A percentile compares a stretch with the other conserved stretches of the same genome.
Evolutionary conservation across 2,329 filamentous ascomycete species (phyloP).

Genomic region (Cylindrodendrum hubeiense): DNA sequence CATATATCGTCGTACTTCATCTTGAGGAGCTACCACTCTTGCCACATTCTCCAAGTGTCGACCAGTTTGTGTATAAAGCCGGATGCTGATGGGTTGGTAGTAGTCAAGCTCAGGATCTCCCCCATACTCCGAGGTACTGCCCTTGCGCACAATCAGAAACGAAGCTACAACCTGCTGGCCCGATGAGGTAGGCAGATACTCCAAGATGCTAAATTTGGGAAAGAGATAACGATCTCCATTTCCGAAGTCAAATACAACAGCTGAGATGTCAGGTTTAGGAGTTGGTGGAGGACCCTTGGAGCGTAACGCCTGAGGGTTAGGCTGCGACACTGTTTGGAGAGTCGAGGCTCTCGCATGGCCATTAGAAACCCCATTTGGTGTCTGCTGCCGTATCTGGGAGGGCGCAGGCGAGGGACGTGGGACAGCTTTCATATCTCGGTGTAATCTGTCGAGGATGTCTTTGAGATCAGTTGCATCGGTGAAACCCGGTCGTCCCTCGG

Average conservation of each 20-base stretch:
- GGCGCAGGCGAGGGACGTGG: conserved; percentile 46
- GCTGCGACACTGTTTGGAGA: conserved; percentile 33
- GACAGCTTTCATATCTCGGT: conserved; percentile 55
- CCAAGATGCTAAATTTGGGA: conserved; percentile 81
- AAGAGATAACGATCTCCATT: conserved; percentile 83
- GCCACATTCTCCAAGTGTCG: conserved; percentile 71
- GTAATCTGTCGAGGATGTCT: conserved; percentile 62
- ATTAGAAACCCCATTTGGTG: conserved; percentile 49
- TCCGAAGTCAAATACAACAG: conserved; percentile 79
- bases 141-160: conserved; percentile 82
- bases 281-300: conserved; percentile 69
- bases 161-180: conserved; percentile 77
- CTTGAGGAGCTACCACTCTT: conserved; percentile 71
- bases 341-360: conserved; percentile 43
- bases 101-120: conserved; percentile 76
- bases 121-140: conserved; percentile 73
- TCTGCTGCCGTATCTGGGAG: conserved; percentile 42
- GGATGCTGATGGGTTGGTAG: conserved; percentile 80
- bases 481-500: conserved; percentile 62
- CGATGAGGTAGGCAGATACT: conserved; percentile 65
- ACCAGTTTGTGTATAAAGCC: conserved; percentile 66
- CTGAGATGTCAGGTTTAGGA: conserved; percentile 71
- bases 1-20: conserved; percentile 76
- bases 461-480: conserved; percentile 68
- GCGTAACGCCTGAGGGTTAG: conserved; percentile 66